Base-by-base conservation (phyloP, 2,329 filamentous ascomycete genomes). In the Microcera coccophila region DNA sequence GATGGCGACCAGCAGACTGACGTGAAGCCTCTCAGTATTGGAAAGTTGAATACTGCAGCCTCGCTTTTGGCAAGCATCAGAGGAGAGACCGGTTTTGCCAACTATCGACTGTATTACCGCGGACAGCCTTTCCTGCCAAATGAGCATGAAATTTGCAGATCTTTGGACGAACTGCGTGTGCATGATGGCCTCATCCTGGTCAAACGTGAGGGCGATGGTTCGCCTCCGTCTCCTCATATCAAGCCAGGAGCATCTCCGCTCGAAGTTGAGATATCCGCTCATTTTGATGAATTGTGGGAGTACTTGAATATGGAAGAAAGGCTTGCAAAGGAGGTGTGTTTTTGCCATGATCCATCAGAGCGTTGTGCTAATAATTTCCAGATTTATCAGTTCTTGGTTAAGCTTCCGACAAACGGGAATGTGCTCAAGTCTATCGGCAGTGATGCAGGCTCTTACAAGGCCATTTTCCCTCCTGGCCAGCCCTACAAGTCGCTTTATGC, bases 201-300 rank as follows among this genome's bases (percentile, higher is more conserved):
- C 34, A 84, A 80, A 53, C 73, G 75, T 14, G 76, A 81, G 33
- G 71, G 75, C 16, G 71, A 75, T 12, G 59, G 66, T 1, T 61
- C 67, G 8, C 64, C 67, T 3, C 64, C 70, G 43, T 60, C 73
- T 19, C 54, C 70, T 48, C 59, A 71, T 21, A 66, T 75, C 39
- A 72, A 70, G 48, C 74, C 66, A 39, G 79, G 69, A 38, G 77
- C 70, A 36, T 82, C 70, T 49, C 76, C 69, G 26, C 75, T 97
- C 3, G 89, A 97, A 60, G 75, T 79, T 11, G 87, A 91, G 55
- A 82, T 97, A 17, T 70, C 93, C 53, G 76, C 82, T 44, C 87
- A 94, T 62, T 95, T 95, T 57, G 78, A 87, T 41, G 82, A 91
- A 47, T 68, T 98, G 18, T 95, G 93, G 75, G 78, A 81, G 33